Evolutionary conservation across 2,329 filamentous ascomycete genomes (phyloP), one percentile per base, ranked within the genome.

Genomic region (Colletotrichum tabaci): DNA sequence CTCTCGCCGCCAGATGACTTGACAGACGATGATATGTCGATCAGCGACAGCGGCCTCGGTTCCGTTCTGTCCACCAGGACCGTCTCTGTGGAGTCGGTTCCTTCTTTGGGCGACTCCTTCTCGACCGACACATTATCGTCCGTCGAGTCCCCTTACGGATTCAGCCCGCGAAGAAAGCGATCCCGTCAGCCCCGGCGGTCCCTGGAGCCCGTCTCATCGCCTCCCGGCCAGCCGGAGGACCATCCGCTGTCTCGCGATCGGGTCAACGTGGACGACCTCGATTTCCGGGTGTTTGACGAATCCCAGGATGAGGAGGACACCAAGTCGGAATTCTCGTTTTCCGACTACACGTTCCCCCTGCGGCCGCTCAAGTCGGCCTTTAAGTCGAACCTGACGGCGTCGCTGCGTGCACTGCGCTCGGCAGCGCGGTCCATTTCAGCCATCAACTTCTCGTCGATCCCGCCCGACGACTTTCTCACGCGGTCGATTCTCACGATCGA

Each of bases 381-480:
- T 82, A 92, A 92, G 79, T 92, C 90, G 4, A 93, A 93, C 76
- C 79, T 93, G 47, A 92, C 91, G 7, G 90, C 91, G 8, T 93
- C 91, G 12, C 82, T 93, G 57, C 87, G 89, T 23, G 90, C 90
- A 44, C 79, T 93, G 68, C 87, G 89, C 71, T 91, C 88, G 46
- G 91, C 91, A 2, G 91, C 91, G 61, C 88, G 87, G 71, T 90
- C 90, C 9, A 87, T 93, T 67, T 92, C 90, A 3, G 85, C 80
- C 74, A 86, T 92, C 74, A 91, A 90, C 74, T 86, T 91, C 58
- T 85, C 91, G 1, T 89, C 90, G 35, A 88, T 92, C 50, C 89
- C 90, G 12, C 87, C 90, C 2, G 90, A 92, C 76, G 90, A 92
- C 78, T 88, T 92, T 66, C 84, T 93, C 30, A 92, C 90, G 10